Conservation (phyloP, 2,329 filamentous ascomycete genomes). For the Fusarium domesticum region DNA sequence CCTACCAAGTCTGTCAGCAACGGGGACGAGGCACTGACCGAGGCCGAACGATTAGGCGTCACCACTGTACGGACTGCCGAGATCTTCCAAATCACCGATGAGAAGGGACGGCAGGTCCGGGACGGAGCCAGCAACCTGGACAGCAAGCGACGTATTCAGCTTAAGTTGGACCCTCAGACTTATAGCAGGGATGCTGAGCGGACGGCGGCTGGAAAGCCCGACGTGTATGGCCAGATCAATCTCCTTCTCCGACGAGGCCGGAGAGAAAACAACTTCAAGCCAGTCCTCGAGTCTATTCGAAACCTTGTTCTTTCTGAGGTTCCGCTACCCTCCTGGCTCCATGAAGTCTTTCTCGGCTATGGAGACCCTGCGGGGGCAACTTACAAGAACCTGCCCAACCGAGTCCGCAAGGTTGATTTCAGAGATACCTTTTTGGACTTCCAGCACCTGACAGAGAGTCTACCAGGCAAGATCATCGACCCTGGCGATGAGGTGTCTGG, state of each 20-base stretch:
- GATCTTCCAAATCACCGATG: slow-evolving; percentile 80
- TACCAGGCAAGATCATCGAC: slow-evolving; percentile 84
- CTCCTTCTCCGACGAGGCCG: slow-evolving; percentile 77
- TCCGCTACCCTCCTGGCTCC: slow-evolving; percentile 84
- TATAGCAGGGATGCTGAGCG: slow-evolving; percentile 75
- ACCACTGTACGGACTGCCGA: slow-evolving; percentile 76
- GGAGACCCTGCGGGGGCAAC: slow-evolving; percentile 86
- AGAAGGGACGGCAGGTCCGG: slow-evolving; percentile 71
- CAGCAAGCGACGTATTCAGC: slow-evolving; percentile 67
- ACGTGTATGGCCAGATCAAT: slow-evolving; percentile 83
- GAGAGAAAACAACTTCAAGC: slow-evolving; percentile 95
- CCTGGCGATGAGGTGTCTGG: slow-evolving; percentile 67
- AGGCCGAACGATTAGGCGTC: slow-evolving; percentile 64
- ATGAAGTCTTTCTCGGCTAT: slow-evolving; percentile 96
- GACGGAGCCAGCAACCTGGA: slow-evolving; percentile 60
- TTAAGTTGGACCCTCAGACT: slow-evolving; percentile 75
- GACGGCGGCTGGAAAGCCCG: slow-evolving; percentile 62
- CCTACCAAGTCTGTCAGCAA: slow-evolving; percentile 53
- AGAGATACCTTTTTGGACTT: slow-evolving; percentile 94
- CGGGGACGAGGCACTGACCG: slow-evolving; percentile 41
- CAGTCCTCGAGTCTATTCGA: slow-evolving; percentile 87
- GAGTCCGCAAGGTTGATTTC: slow-evolving; percentile 78
- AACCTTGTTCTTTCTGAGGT: slow-evolving; percentile 81
- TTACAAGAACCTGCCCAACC: slow-evolving; percentile 78
- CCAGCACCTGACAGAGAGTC: slow-evolving; percentile 86